Evolutionary conservation across 345 rosid species (phyloP).

Genomic region (Microthlaspi erraticum): DNA sequence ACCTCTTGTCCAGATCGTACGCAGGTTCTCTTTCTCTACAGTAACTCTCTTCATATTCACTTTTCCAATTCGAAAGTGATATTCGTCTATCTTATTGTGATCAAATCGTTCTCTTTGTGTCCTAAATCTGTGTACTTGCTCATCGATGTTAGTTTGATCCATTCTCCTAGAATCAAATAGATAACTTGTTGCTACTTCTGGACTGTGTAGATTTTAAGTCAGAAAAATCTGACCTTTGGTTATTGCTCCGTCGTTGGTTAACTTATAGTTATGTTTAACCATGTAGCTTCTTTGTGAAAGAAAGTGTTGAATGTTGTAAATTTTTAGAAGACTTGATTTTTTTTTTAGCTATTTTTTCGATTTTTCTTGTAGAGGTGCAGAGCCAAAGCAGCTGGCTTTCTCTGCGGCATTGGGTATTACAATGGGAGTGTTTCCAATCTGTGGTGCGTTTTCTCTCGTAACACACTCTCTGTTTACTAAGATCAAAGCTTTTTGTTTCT

Average conservation of each 20-base stretch:
- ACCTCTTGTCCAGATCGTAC: conserved; percentile 75
- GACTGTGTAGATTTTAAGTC: background rate
- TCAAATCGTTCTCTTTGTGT: conserved; percentile 1
- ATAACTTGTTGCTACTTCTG: conserved; percentile 8
- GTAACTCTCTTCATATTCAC: background rate
- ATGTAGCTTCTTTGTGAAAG: background rate
- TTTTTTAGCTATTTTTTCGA: background rate
- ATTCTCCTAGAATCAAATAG: conserved; percentile 5
- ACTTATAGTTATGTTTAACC: conserved; percentile 3
- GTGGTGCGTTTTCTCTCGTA: conserved; percentile 60
- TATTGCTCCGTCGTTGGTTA: background rate
- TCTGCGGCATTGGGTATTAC: conserved; percentile 91
- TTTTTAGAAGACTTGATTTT: conserved; percentile 6
- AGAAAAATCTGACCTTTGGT: background rate
- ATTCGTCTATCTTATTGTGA: background rate
- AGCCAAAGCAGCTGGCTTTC: conserved; percentile 87
- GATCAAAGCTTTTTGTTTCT: background rate
- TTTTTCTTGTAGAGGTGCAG: conserved; percentile 62
- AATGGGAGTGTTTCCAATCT: conserved; percentile 87
- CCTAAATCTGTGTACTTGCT: conserved; percentile 3
- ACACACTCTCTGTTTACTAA: background rate
- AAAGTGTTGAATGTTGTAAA: conserved; percentile 12
- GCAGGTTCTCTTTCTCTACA: conserved; percentile 57
- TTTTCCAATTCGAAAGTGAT: background rate
- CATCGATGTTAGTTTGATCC: background rate